These are phyloP conservation scores for Cruciata laevipes DNA, from an alignment of 257 asterid genomes.

Conservation along the genomic window DNA sequence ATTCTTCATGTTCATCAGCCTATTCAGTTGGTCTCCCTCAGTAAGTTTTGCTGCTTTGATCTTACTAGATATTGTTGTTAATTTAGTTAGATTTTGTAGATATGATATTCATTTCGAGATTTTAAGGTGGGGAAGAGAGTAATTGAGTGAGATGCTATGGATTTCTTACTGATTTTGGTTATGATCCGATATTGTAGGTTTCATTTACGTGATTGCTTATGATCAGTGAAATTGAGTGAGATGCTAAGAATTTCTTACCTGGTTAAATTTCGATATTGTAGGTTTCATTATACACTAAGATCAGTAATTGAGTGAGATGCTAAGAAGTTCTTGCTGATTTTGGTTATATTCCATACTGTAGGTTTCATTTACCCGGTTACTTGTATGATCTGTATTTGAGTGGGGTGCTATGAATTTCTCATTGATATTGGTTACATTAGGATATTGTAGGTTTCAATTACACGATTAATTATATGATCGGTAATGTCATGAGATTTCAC, in stretches of 20 bases:
- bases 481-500: neutral
- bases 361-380: neutral
- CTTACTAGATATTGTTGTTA: neutral
- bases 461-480: neutral
- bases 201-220: neutral
- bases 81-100: neutral
- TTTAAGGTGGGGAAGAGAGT: neutral
- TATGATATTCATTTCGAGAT: neutral
- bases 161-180: neutral
- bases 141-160: neutral
- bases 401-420: neutral
- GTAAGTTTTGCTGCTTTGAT: conserved; percentile 26
- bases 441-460: neutral
- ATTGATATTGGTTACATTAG: neutral
- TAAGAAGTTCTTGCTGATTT: neutral
- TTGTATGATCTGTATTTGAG: neutral
- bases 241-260: neutral
- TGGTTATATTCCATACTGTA: neutral
- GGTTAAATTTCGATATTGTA: neutral
- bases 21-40: conserved; percentile 32
- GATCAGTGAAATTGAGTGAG: neutral
- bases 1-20: conserved; percentile 83
- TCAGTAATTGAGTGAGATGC: neutral
- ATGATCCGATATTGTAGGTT: neutral
- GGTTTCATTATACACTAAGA: neutral